phyloP scores from a whole-genome alignment of 306 rosid species.

The Quercus ilex region DNA sequence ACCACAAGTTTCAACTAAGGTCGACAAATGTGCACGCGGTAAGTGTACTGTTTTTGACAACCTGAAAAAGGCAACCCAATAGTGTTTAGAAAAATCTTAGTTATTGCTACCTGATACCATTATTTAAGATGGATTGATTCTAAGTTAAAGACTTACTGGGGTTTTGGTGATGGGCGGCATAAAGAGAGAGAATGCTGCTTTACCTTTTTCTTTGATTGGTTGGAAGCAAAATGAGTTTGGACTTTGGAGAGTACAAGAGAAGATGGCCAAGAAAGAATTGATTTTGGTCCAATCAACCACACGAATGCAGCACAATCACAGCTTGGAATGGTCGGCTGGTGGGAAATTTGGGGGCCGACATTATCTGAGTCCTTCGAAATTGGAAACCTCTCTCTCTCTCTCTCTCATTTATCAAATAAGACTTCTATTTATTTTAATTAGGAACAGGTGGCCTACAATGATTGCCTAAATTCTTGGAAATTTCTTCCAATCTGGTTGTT shows the following conservation, averaged over 20 bases:
- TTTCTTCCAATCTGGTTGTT: too few relatives aligned
- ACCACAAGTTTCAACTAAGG: background rate
- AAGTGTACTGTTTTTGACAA: background rate
- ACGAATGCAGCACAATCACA: slow-evolving; percentile 51
- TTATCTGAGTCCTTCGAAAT: background rate
- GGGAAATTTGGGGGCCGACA: slow-evolving; percentile 25
- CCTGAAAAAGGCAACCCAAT: background rate
- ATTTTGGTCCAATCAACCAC: slow-evolving; percentile 22
- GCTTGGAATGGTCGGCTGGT: slow-evolving; percentile 47
- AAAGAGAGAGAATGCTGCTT: background rate
- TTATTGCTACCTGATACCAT: background rate
- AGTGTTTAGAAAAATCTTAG: background rate
- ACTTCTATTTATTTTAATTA: too few relatives aligned
- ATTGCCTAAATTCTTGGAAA: too few relatives aligned
- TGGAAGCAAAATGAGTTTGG: background rate
- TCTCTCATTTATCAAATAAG: too few relatives aligned
- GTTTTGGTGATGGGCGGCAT: background rate
- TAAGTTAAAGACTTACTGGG: background rate
- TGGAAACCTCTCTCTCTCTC: background rate
- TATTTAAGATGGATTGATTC: background rate
- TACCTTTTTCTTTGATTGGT: background rate
- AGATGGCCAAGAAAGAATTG: background rate
- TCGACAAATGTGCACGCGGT: background rate
- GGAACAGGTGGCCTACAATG: too few relatives aligned
- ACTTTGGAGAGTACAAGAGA: too few relatives aligned